These are phyloP conservation scores for Fusarium algeriense DNA, from an alignment of 2,329 filamentous ascomycete species.

Conservation along the genomic window DNA sequence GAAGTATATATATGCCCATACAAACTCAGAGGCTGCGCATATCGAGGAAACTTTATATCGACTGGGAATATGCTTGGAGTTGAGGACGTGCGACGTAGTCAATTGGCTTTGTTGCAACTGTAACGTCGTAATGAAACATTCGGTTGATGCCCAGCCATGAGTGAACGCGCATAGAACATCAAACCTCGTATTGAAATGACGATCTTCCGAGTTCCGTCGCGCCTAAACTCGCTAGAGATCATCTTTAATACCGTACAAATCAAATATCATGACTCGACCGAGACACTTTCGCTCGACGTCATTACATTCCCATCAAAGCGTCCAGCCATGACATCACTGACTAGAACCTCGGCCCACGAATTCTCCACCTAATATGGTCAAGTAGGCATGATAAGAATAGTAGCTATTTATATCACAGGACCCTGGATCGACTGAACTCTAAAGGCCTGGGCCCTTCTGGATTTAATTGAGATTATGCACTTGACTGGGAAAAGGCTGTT, in stretches of 20 bases:
- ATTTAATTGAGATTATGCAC: neutral
- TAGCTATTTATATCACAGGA: slow-evolving; percentile 9
- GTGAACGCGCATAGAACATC: neutral
- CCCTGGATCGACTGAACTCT: neutral
- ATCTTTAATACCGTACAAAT: neutral
- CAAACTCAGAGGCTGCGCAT: too few relatives aligned
- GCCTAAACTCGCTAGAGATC: neutral
- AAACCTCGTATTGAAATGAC: neutral
- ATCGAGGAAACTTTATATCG: too few relatives aligned
- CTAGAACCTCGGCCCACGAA: neutral
- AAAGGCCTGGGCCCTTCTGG: neutral
- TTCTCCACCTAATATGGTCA: neutral
- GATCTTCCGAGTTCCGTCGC: neutral
- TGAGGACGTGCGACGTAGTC: too few relatives aligned
- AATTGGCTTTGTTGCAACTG: neutral
- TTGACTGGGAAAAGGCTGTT: neutral
- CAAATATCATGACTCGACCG: neutral
- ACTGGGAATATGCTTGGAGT: too few relatives aligned
- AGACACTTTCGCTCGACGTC: neutral
- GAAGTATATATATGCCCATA: too few relatives aligned
- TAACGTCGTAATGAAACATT: neutral
- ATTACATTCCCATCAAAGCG: neutral
- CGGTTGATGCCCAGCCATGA: neutral
- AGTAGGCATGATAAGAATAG: neutral
- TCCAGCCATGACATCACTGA: slow-evolving; percentile 1